phyloP scores from a whole-genome alignment of 441 rosid genomes.

The Raphanus hybrid region DNA sequence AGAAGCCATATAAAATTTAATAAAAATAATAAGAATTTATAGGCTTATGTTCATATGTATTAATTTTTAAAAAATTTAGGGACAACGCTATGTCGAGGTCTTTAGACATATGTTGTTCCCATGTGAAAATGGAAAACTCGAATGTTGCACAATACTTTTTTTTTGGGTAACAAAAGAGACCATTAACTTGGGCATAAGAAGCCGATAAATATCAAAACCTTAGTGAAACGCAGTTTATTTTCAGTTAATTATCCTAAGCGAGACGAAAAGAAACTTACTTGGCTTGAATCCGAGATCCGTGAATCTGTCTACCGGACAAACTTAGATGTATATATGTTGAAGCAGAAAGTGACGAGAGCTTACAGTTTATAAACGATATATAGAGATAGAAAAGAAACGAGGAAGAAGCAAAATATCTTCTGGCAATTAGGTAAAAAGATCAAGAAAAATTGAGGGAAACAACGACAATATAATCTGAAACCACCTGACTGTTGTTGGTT shows the following conservation, averaged over 20 bases:
- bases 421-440: constrained; percentile 25
- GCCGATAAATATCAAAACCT: background rate
- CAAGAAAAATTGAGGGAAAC: background rate
- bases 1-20: too few species aligned
- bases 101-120: too few species aligned
- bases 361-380: constrained; percentile 13
- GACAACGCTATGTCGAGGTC: too few species aligned
- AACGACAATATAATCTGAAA: constrained; percentile 10
- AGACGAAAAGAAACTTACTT: constrained; percentile 15
- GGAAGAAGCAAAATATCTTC: constrained; percentile 20
- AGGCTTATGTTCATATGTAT: too few species aligned
- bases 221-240: background rate
- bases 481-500: constrained; percentile 20
- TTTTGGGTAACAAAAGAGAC: background rate
- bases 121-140: too few species aligned
- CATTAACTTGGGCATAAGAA: background rate
- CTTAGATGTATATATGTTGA: background rate
- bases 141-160: background rate
- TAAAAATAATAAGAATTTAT: too few species aligned
- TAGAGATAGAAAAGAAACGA: background rate
- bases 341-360: background rate
- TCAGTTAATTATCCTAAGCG: background rate
- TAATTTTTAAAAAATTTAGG: too few species aligned
- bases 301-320: background rate
- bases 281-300: background rate